Evolutionary conservation across 2,329 filamentous ascomycete species (phyloP).

Genomic region (Apiospora phragmitis): DNA sequence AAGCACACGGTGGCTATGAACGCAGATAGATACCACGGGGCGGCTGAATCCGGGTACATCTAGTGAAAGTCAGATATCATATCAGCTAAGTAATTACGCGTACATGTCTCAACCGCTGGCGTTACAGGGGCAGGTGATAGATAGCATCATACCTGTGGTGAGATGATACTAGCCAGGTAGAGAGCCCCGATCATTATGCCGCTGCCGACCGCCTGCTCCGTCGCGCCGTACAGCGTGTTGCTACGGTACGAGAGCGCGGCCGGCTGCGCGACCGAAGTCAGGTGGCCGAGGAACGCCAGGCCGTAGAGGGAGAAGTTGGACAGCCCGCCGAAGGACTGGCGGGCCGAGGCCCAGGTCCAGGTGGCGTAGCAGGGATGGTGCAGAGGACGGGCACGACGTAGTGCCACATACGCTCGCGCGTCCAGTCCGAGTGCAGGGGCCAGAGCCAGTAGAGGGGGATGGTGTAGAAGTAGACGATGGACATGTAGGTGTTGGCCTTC

Average conservation of each 20-base stretch:
- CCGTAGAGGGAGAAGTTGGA: neutral
- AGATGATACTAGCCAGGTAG: neutral
- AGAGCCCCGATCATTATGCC: neutral
- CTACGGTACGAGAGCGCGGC: neutral
- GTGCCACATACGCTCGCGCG: constrained; percentile 10
- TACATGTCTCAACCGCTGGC: neutral
- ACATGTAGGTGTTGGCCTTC: neutral
- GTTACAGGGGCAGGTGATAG: neutral
- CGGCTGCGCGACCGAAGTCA: neutral
- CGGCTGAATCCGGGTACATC: neutral
- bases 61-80: neutral
- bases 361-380: neutral
- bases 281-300: neutral
- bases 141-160: neutral
- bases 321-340: neutral
- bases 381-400: neutral
- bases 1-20: neutral
- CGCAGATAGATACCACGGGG: neutral
- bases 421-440: neutral
- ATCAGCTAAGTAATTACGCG: neutral
- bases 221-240: neutral
- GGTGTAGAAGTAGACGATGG: neutral
- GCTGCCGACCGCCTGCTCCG: neutral
- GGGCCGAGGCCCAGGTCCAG: neutral
- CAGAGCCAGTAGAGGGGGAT: neutral